phyloP scores from a whole-genome alignment of 176 grass and related monocot species.

The Poa annua region DNA sequence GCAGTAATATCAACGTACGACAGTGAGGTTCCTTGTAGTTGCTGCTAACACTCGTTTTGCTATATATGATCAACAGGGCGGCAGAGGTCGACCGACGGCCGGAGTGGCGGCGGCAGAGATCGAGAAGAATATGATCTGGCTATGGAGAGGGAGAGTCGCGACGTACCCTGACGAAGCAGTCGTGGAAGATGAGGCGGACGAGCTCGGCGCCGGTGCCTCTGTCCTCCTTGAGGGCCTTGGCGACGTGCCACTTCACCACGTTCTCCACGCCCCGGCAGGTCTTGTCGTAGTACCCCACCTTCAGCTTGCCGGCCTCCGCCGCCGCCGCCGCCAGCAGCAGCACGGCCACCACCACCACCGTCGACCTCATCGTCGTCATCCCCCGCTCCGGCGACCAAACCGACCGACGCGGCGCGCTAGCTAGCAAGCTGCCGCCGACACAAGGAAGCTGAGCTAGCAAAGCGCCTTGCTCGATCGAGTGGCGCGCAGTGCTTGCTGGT shows the following conservation, averaged over 20 bases:
- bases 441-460: too few species aligned
- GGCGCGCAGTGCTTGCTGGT: not conserved
- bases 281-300: conserved; percentile 54
- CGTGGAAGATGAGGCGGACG: conserved; percentile 85
- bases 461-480: conserved; percentile 1
- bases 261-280: conserved; percentile 44
- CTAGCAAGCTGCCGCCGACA: not conserved
- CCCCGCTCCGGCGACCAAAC: not conserved
- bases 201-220: conserved; percentile 50
- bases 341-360: not conserved
- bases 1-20: not conserved
- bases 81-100: not conserved
- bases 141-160: not conserved
- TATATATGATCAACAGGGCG: not conserved
- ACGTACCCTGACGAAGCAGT: conserved; percentile 83
- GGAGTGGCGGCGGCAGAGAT: not conserved
- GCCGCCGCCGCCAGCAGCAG: not conserved
- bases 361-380: conserved; percentile 21
- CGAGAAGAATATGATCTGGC: not conserved
- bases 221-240: conserved; percentile 48
- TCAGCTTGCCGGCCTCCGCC: conserved; percentile 29
- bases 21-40: not conserved
- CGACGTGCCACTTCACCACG: conserved; percentile 53
- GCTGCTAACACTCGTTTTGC: not conserved
- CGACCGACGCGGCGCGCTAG: not conserved